Conservation (phyloP, 2,329 filamentous ascomycete species). For the Myriosclerotinia curreyana region DNA sequence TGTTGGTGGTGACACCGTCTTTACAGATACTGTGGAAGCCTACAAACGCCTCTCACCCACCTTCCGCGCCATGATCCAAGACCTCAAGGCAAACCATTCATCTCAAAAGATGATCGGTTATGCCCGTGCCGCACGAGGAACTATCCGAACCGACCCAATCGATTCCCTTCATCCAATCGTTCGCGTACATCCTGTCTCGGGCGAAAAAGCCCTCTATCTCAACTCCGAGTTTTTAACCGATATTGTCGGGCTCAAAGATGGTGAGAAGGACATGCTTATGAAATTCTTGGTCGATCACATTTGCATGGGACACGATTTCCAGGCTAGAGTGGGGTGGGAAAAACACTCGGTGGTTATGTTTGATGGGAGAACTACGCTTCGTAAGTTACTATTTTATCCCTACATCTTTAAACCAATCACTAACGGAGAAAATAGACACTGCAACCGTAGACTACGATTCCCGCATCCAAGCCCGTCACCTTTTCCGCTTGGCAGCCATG, state of each 20-base stretch:
- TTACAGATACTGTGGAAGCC: slow-evolving; percentile 66
- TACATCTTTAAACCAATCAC: not conserved
- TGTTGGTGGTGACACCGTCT: slow-evolving; percentile 67
- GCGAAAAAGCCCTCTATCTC: slow-evolving; percentile 70
- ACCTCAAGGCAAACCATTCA: slow-evolving; percentile 61
- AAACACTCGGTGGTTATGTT: slow-evolving; percentile 51
- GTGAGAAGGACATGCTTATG: slow-evolving; percentile 64
- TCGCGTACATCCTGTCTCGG: slow-evolving; percentile 67
- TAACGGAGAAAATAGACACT: slow-evolving; percentile 42
- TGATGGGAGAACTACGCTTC: slow-evolving; percentile 47
- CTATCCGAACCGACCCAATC: slow-evolving; percentile 60
- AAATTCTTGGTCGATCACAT: slow-evolving; percentile 66
- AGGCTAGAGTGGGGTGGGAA: slow-evolving; percentile 66
- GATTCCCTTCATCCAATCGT: slow-evolving; percentile 67
- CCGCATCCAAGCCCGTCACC: slow-evolving; percentile 46
- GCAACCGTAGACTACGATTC: slow-evolving; percentile 51
- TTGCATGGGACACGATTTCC: slow-evolving; percentile 65
- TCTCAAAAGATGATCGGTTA: slow-evolving; percentile 58
- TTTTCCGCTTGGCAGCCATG: slow-evolving; percentile 50
- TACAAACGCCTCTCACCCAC: slow-evolving; percentile 47
- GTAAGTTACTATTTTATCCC: slow-evolving; percentile 38
- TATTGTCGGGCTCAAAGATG: slow-evolving; percentile 65
- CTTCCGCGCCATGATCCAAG: slow-evolving; percentile 48
- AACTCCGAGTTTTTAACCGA: slow-evolving; percentile 65
- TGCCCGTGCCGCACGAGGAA: slow-evolving; percentile 50